Percentiles rank a stretch among this genome's conserved stretches.
phyloP scores from a whole-genome alignment of 257 asterid species.

The Solanum paucissectum region DNA sequence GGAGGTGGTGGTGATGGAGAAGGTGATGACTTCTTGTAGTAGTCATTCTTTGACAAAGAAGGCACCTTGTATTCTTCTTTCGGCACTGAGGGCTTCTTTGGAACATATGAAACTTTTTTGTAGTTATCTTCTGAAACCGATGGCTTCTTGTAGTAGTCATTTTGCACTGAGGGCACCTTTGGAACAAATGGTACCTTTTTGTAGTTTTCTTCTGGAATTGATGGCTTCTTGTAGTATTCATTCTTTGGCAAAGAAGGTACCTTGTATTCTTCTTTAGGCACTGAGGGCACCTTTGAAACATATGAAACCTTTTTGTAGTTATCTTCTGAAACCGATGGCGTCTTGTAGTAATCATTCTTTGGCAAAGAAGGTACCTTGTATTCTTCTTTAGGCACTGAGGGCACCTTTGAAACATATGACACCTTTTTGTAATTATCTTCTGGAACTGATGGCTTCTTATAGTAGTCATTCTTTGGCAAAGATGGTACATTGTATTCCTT shows the following conservation, averaged over 20 bases:
- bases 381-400: not conserved
- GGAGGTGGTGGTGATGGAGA: not conserved
- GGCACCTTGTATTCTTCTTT: not conserved
- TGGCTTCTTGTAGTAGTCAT: not conserved
- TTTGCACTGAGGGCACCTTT: not conserved
- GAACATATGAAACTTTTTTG: not conserved
- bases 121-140: no score
- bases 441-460: not conserved
- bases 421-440: not conserved
- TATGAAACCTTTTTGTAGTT: not conserved
- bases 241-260: not conserved
- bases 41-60: not conserved
- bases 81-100: not conserved
- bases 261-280: not conserved
- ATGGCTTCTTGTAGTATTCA: not conserved
- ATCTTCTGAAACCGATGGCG: not conserved
- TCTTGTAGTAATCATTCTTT: not conserved
- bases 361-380: not conserved
- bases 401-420: accelerated
- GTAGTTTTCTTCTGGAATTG: not conserved
- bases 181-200: not conserved
- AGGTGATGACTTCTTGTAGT: not conserved
- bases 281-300: not conserved
- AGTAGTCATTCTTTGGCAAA: not conserved
- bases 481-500: not conserved